phyloP scores from a whole-genome alignment of 1,284 basidiomycete species.

The Ceratobasidium sp. region DNA sequence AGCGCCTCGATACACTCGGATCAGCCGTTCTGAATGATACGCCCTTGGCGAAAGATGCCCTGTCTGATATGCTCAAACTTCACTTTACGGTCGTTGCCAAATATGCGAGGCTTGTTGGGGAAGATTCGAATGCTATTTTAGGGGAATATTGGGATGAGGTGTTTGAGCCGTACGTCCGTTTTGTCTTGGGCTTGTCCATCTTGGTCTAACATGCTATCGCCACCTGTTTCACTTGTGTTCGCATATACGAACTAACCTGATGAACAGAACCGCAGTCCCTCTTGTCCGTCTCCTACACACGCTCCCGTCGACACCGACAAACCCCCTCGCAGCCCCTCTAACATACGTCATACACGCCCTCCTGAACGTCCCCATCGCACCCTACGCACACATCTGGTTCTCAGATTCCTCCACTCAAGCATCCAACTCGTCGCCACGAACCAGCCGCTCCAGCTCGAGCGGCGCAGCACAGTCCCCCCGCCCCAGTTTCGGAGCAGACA shows the following conservation, averaged over 20 bases:
- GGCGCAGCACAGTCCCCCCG: conserved; percentile 42
- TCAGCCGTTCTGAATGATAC: conserved; percentile 56
- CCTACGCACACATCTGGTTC: conserved; percentile 64
- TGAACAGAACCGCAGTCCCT: conserved; percentile 46
- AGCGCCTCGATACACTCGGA: conserved; percentile 46
- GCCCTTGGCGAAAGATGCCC: conserved; percentile 72
- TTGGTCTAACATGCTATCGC: conserved; percentile 7
- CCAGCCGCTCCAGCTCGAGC: conserved; percentile 45
- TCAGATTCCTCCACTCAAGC: conserved; percentile 47
- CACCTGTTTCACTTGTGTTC: neutral
- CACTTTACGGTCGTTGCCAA: conserved; percentile 79
- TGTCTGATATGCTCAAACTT: conserved; percentile 79
- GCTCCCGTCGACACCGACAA: conserved; percentile 67
- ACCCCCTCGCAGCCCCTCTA: conserved; percentile 72
- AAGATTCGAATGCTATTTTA: conserved; percentile 46
- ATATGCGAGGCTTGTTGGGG: conserved; percentile 59
- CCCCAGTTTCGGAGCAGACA: conserved; percentile 20
- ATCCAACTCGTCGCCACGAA: conserved; percentile 46
- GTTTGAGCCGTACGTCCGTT: conserved; percentile 67
- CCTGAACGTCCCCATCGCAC: conserved; percentile 72
- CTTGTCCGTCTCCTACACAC: conserved; percentile 62
- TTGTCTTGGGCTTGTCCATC: conserved; percentile 54
- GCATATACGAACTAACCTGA: too few relatives aligned
- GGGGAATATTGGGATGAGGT: conserved; percentile 53
- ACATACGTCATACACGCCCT: conserved; percentile 79